Evolutionary conservation across 352 stramenopile genomes (phyloP).

Genomic region (Phytopythium cucurbitacearum): DNA sequence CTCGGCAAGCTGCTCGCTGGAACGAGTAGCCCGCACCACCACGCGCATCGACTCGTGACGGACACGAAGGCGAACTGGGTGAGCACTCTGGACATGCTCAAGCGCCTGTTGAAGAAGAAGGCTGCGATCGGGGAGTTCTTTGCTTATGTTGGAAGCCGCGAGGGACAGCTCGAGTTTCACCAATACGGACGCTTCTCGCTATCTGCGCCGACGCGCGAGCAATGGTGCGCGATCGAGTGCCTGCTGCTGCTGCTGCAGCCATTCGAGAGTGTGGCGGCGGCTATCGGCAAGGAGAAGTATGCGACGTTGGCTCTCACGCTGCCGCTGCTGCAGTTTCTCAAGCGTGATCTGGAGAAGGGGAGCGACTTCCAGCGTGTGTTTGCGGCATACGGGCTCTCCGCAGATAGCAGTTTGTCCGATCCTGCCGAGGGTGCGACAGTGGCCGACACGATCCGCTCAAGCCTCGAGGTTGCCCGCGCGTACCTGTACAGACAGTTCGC

Average conservation of each 20-base stretch:
- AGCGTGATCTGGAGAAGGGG: conserved; percentile 41
- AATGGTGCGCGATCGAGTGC: conserved; percentile 41
- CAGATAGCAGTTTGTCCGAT: background rate
- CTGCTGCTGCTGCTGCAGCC: conserved; percentile 34
- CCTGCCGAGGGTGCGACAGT: background rate
- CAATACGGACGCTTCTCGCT: conserved; percentile 12
- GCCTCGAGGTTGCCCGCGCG: conserved; percentile 25
- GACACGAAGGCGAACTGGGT: conserved; percentile 41
- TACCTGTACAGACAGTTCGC: conserved; percentile 33
- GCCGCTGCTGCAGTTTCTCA: conserved; percentile 36
- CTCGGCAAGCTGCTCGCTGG: conserved; percentile 33
- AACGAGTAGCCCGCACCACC: conserved; percentile 21
- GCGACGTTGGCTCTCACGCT: conserved; percentile 31
- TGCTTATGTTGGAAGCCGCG: conserved; percentile 31
- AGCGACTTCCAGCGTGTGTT: conserved; percentile 42
- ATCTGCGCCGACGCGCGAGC: conserved; percentile 20
- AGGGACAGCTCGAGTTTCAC: conserved; percentile 33
- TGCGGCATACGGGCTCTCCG: conserved; percentile 9
- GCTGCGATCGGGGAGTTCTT: conserved; percentile 44
- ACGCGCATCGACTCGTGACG: conserved; percentile 32
- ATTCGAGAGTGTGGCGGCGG: conserved; percentile 41
- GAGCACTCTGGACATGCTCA: conserved; percentile 46
- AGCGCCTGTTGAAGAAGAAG: conserved; percentile 32
- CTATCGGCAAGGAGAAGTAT: conserved; percentile 41
- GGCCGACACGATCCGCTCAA: conserved; percentile 3